Base-by-base conservation (phyloP, 352 stramenopile species). In the Globisporangium okanoganense region DNA sequence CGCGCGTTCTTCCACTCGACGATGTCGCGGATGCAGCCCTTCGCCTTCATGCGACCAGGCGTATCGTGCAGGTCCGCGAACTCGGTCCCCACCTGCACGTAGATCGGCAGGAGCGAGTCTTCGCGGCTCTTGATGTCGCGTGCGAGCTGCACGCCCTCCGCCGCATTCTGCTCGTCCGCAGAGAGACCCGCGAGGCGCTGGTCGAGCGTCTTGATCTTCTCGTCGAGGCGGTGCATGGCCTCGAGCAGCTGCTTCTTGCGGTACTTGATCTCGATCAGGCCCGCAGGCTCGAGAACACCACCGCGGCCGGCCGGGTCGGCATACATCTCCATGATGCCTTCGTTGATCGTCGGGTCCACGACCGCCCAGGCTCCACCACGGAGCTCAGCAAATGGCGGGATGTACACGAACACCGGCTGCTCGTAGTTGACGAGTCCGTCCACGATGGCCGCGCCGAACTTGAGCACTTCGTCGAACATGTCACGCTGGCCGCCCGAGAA, bases 391-490 rank as follows among this genome's bases (percentile, higher is more conserved):
- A 98, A 97, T 31, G 98, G 98, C 59, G 97, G 98, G 65, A 99
- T 99, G 85, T 99, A 99, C 47, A 99, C 97, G 70, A 99, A 99
- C 49, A 99, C 96, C 48, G 98, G 98, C 79, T 99, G 97, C 70
- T 98, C 87, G 76, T 98, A 99, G 55, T 90, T 93, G 43, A 99
- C 97, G 56, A 99, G 97, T 6, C 90, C 96, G 70, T 99, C 97
- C 45, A 99, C 98, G 73, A 99, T 99, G 49, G 98, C 88, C n/a
- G 96, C 96, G 40, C 98, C 98, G 71, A 99, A 99, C 80, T 99
- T 99, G 66, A 99, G 92, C 62, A 99, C 96, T 76, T 99, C 97
- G 72, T 99, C 97, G 77, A 99, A 99, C 98, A 99, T 99, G 70
- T 99, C 98, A 60, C 98, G 86, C 78, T 99, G 97, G 20, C 98